phyloP scores from a whole-genome alignment of 2,329 filamentous ascomycete species.

The Penicillium sclerotiorum region DNA sequence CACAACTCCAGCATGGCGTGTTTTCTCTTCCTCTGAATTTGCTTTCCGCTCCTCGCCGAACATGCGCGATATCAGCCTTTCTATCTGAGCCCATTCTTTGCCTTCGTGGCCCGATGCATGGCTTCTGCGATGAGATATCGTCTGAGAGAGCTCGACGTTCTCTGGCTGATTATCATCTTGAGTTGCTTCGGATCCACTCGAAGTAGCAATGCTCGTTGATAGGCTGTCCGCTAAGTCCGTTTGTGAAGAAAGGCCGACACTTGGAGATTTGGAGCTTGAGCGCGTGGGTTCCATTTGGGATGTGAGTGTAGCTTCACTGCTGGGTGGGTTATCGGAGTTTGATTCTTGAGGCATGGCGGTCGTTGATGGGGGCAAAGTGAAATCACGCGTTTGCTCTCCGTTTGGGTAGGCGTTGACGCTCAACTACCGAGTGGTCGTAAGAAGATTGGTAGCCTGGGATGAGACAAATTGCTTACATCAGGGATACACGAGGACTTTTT shows the following conservation, averaged over 20 bases:
- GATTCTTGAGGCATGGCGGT: neutral
- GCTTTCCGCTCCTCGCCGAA: constrained; percentile 67
- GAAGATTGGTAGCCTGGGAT: neutral
- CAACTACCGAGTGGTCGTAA: neutral
- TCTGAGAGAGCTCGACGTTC: constrained; percentile 21
- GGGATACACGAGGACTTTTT: no score
- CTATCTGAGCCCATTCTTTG: constrained; percentile 36
- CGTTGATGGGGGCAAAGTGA: neutral
- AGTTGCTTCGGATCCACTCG: constrained; percentile 1
- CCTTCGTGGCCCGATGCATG: constrained; percentile 25
- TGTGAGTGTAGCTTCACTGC: neutral
- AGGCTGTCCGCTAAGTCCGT: constrained; percentile 1
- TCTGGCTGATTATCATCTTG: constrained; percentile 5
- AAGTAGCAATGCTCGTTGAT: constrained; percentile 13
- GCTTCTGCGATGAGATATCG: constrained; percentile 30
- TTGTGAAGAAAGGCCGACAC: constrained; percentile 3
- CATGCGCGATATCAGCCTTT: constrained; percentile 67
- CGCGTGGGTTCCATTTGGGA: neutral
- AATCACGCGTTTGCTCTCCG: neutral
- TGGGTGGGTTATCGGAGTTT: neutral
- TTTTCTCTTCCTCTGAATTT: constrained; percentile 70
- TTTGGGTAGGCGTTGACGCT: neutral
- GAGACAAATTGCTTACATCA: neutral
- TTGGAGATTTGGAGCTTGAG: neutral
- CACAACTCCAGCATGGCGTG: constrained; percentile 68